Base-by-base conservation (phyloP, 768 basidiomycete species). In the Dioszegia aurantiaca region DNA sequence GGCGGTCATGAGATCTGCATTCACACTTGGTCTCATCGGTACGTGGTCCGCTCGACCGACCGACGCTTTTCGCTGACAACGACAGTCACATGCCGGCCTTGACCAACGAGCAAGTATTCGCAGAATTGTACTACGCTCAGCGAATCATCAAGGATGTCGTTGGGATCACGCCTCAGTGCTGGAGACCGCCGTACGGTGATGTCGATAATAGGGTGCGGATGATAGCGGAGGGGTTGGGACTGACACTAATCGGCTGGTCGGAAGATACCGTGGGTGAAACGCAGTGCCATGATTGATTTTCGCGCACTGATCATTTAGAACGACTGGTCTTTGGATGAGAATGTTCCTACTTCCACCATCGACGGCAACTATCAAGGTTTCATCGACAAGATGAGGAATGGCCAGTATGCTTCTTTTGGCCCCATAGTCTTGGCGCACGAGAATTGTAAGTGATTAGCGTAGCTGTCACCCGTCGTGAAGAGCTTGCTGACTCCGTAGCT, bases 31-130 rank as follows among this genome's bases (percentile, higher is more conserved):
- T 67, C 64, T 28, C 74, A 76, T 49, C 70, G 65, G 66, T 72
- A 46, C 47, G 62, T 52, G 2, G 8, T 23, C 17, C 17, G 8
- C 40, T 8, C 21, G 8, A 14, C 5, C n/a, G 16, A 8, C 40
- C 39, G 5, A 23, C n/a, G n/a, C n/a, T n/a, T n/a, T n/a, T n/a
- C n/a, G 6, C 8, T 14, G 6, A 33, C 6, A 6, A 6, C 33
- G 3, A 23, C 57, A 61, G 52, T 26, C 85, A 86, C 71, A 89
- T 90, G 88, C 89, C 88, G 2, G 83, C 86, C 0, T 62, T 74
- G 47, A 54, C 68, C 14, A 72, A 72, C 55, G 70, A 72, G 41
- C 54, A 59, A 48, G 72, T 59, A 79, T 72, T 72, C 53, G 68
- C 70, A 23, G 73, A 74, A 60, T 60, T 74, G 9, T 74, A 70